Conservation (phyloP, 2,329 filamentous ascomycete species). For the Calonectria hawksworthii region DNA sequence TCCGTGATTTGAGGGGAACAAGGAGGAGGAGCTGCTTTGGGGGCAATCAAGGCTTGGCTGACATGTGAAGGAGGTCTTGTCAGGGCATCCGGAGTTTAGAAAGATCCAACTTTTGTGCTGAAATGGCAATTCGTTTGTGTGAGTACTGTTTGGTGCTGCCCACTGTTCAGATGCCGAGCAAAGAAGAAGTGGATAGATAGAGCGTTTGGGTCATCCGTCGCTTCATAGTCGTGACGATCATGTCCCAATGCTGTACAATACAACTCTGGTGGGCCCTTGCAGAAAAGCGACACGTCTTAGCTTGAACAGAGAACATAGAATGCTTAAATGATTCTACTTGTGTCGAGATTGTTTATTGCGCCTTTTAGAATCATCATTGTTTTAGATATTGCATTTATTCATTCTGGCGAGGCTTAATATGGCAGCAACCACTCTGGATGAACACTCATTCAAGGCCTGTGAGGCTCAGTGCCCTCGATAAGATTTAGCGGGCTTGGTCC, state of each 20-base stretch:
- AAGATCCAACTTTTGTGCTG: background rate
- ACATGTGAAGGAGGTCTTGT: background rate
- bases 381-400: too few relatives aligned
- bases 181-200: constrained; percentile 13
- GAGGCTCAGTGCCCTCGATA: constrained; percentile 18
- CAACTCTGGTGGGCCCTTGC: too few relatives aligned
- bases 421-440: too few relatives aligned
- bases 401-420: too few relatives aligned
- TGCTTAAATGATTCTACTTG: too few relatives aligned
- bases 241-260: background rate
- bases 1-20: background rate
- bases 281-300: too few relatives aligned
- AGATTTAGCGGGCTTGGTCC: constrained; percentile 33
- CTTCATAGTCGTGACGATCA: background rate
- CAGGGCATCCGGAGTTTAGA: background rate
- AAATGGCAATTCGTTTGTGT: too few relatives aligned
- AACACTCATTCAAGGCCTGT: too few relatives aligned
- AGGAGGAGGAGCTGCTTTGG: background rate
- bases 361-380: too few relatives aligned
- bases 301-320: too few relatives aligned
- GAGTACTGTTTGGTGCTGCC: too few relatives aligned
- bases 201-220: background rate
- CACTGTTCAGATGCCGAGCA: background rate
- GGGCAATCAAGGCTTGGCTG: background rate
- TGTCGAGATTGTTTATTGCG: too few relatives aligned